phyloP scores from a whole-genome alignment of 75 land plant genomes.

The Cunninghamia lanceolata region DNA sequence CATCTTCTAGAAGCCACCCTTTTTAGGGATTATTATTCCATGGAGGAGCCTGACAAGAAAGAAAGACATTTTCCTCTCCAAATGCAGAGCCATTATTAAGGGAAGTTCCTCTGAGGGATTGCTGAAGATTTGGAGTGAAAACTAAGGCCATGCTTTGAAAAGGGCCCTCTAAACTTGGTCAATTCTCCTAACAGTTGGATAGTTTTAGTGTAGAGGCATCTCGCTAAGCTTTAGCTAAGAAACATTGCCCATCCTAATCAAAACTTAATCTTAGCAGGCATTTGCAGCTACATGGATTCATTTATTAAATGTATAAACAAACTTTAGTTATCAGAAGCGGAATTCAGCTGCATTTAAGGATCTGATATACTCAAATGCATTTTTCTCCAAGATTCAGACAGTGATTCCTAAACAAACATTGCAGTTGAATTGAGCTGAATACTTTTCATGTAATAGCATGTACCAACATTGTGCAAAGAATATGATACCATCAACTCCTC shows the following conservation, averaged over 20 bases:
- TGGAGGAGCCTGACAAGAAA: neutral
- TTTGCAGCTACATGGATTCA: neutral
- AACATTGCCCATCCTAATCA: neutral
- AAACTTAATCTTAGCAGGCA: neutral
- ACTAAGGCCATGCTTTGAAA: neutral
- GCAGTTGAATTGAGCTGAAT: neutral
- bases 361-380: neutral
- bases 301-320: neutral
- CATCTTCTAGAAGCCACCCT: neutral
- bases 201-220: neutral
- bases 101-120: neutral
- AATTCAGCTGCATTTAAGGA: neutral
- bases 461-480: neutral
- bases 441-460: neutral
- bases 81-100: neutral
- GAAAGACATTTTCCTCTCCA: neutral
- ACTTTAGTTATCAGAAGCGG: neutral
- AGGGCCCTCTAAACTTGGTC: neutral
- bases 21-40: neutral
- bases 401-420: neutral
- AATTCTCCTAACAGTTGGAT: neutral
- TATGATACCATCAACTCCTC: neutral
- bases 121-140: neutral
- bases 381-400: neutral
- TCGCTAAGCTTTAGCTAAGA: neutral